Conservation (phyloP, 2,329 filamentous ascomycete species). For the Cercospora citrullina region DNA sequence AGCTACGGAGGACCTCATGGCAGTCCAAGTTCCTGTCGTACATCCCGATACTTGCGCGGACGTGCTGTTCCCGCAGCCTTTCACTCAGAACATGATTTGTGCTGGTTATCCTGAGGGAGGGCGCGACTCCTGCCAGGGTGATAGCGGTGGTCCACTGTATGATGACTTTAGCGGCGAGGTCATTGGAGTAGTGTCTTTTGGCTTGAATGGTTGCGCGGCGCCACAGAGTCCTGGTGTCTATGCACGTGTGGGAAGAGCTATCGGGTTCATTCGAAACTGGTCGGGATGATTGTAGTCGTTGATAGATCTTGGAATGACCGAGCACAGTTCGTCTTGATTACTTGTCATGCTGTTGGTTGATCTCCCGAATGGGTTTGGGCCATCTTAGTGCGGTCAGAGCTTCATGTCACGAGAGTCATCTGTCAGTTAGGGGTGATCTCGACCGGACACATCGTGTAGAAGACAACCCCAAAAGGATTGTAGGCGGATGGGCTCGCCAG, state of each 20-base stretch:
- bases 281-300: background rate
- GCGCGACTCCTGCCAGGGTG: background rate
- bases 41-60: background rate
- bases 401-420: background rate
- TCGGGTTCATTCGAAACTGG: background rate
- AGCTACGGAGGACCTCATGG: background rate
- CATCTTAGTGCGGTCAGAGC: background rate
- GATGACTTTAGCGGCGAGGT: background rate
- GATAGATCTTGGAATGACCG: background rate
- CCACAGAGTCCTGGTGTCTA: slow-evolving; percentile 3
- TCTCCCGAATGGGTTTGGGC: background rate
- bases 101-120: slow-evolving; percentile 3
- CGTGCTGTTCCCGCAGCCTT: background rate
- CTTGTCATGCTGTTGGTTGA: background rate
- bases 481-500: background rate
- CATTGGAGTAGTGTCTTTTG: background rate
- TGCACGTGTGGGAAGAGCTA: background rate
- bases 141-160: slow-evolving; percentile 4
- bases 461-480: too few relatives aligned
- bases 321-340: background rate
- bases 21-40: background rate
- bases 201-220: slow-evolving; percentile 1
- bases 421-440: background rate
- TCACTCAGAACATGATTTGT: slow-evolving; percentile 2
- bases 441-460: background rate